These are phyloP conservation scores for Rosa lucieae DNA, from an alignment of 306 rosid genomes.

Conservation along the genomic window DNA sequence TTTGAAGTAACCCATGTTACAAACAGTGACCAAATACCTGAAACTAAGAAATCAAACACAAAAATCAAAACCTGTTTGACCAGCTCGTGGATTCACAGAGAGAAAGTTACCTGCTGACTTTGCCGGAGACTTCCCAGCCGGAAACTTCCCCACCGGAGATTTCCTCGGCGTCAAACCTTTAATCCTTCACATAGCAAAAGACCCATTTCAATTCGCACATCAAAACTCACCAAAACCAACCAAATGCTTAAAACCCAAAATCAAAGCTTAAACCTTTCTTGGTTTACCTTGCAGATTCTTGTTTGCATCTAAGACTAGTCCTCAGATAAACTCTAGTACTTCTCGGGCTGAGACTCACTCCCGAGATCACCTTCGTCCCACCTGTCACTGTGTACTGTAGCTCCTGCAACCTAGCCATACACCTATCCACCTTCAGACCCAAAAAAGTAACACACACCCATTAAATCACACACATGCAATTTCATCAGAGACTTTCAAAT, in stretches of 20 bases:
- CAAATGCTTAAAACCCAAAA: not conserved
- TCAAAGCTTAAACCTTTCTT: constrained; percentile 1
- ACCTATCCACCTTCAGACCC: constrained; percentile 76
- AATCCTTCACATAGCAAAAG: constrained; percentile 42
- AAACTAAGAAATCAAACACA: not conserved
- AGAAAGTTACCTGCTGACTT: constrained; percentile 51
- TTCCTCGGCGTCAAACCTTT: constrained; percentile 48
- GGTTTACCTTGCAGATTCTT: constrained; percentile 72
- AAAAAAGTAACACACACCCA: not conserved
- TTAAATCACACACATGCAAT: not conserved
- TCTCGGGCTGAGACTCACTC: constrained; percentile 88
- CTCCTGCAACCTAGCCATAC: constrained; percentile 90
- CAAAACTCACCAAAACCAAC: not conserved
- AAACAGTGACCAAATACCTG: not conserved
- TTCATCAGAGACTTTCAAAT: not conserved
- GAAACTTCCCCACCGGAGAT: constrained; percentile 83
- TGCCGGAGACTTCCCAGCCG: constrained; percentile 65
- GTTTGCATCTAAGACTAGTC: constrained; percentile 94
- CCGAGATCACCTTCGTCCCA: constrained; percentile 76
- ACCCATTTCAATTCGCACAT: constrained; percentile 25
- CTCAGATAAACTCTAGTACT: constrained; percentile 81
- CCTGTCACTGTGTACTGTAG: constrained; percentile 80
- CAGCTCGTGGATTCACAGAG: not conserved
- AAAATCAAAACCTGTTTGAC: not conserved
- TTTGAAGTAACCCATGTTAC: not conserved